A percentile compares a stretch with the other conserved stretches of the same genome.
Evolutionary conservation across 495 filamentous ascomycete genomes (phyloP).

Genomic region (Tuber melanosporum): DNA sequence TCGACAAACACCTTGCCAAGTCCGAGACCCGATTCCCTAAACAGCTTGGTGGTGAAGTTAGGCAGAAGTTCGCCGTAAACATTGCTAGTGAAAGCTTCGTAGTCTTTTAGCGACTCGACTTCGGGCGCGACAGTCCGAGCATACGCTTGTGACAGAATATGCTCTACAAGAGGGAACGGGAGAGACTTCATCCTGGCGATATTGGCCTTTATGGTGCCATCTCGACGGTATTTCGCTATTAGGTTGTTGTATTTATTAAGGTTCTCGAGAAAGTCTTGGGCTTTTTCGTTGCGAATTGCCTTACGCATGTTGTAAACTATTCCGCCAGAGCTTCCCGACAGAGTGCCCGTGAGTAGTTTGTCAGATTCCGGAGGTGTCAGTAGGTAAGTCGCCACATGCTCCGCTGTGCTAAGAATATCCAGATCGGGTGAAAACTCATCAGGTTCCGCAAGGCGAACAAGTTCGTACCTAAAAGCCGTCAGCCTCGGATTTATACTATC

Average conservation of each 20-base stretch:
- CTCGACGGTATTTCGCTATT: constrained; percentile 53
- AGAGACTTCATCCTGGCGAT: constrained; percentile 61
- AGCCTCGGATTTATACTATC: constrained; percentile 7
- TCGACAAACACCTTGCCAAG: constrained; percentile 84
- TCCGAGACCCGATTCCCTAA: constrained; percentile 65
- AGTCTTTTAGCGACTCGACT: constrained; percentile 71
- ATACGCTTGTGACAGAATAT: constrained; percentile 82
- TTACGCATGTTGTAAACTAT: constrained; percentile 48
- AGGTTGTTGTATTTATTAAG: constrained; percentile 70
- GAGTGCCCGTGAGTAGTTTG: constrained; percentile 63
- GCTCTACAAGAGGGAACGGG: constrained; percentile 62
- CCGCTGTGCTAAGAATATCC: constrained; percentile 75
- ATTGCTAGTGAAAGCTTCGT: constrained; percentile 80
- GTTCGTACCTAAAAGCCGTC: constrained; percentile 51
- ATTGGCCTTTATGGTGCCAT: constrained; percentile 63
- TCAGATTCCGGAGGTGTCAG: constrained; percentile 59
- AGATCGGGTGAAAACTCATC: constrained; percentile 75
- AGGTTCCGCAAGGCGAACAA: constrained; percentile 66
- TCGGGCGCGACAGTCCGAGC: constrained; percentile 84
- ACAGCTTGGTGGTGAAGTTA: constrained; percentile 69
- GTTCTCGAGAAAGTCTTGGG: constrained; percentile 59
- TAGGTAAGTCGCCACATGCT: constrained; percentile 66
- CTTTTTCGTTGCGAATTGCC: constrained; percentile 57
- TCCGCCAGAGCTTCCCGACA: constrained; percentile 65
- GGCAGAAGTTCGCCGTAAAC: constrained; percentile 91